A percentile compares a stretch with the other conserved stretches of the same genome.
These are phyloP conservation scores for Coccomyxa subellipsoidea DNA, from an alignment of 163 green algal genomes.

Conservation along the genomic window DNA sequence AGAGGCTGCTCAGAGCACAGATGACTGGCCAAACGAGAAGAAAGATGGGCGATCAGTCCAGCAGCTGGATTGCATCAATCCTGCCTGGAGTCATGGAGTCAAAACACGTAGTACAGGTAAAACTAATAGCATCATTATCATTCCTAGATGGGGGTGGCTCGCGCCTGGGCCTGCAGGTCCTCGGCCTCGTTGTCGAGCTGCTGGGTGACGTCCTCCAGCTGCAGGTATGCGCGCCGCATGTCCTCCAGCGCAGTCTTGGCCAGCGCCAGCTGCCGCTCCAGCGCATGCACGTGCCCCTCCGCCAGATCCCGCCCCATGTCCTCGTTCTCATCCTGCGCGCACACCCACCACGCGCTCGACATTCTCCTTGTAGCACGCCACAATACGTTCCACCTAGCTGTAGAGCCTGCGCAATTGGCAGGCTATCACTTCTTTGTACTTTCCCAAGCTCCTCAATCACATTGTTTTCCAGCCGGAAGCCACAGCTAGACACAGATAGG, in stretches of 20 bases:
- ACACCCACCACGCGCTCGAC: constrained; percentile 13
- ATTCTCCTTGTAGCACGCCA: no score
- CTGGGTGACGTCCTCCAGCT: constrained; percentile 54
- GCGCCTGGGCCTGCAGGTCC: constrained; percentile 25
- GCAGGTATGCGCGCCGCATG: constrained; percentile 38
- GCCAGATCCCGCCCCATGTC: constrained; percentile 72
- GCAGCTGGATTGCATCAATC: no score
- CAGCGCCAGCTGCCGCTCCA: constrained; percentile 51
- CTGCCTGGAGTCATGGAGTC: background rate
- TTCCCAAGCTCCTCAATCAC: no score
- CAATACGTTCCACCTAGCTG: no score
- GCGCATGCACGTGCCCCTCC: constrained; percentile 60
- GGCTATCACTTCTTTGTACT: no score
- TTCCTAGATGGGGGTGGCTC: background rate
- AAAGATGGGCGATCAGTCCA: no score
- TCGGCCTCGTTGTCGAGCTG: constrained; percentile 38
- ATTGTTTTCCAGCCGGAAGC: no score
- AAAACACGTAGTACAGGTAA: background rate
- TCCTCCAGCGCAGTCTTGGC: constrained; percentile 48
- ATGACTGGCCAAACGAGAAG: no score
- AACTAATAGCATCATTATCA: background rate
- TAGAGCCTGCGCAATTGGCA: no score
- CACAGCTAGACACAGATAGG: no score
- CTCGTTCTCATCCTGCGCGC: constrained; percentile 71
- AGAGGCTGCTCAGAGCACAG: no score